Base-by-base conservation (phyloP, 768 basidiomycete species). In the Rubroboletus pulcherrimus region DNA sequence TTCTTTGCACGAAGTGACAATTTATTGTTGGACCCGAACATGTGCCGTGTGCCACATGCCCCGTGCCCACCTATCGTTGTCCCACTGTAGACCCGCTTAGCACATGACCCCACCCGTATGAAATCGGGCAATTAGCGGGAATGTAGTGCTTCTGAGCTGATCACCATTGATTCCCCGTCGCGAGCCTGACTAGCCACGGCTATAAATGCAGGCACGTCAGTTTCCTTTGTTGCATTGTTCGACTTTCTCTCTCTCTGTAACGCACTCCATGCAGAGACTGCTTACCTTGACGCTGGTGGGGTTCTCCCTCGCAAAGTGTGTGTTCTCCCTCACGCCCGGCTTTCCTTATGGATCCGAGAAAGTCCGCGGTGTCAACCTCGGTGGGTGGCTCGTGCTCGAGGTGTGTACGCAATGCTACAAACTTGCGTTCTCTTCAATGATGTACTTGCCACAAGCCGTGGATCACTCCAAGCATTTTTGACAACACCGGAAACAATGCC, bases 311-410 rank as follows among this genome's bases (percentile, higher is more conserved):
- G 30, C 67, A 9, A 54, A 21, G 24, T 60, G 54, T 46, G 74
- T 73, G 12, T 46, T 51, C 26, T 71, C 67, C 40, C 69, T 84
- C 55, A 70, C 68, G 31, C 81, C 78, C 21, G 80, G 82, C 49
- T 91, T 91, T 63, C 78, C 88, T 5, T 92, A 92, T 61, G 90
- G 89, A 24, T 77, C 79, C 6, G 58, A 82, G 72, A 87, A 85
- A 62, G 84, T 93, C 46, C 83, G 91, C 12, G 91, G 91, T 54
- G 91, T 93, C 60, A 93, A 89, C 72, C 79, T 93, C 29, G 91
- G 91, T 30, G 81, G 82, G 3, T 83, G 81, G 81, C 78, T 83
- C 38, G 73, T 83, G 8, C 70, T 81, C 26, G 81, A 81, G 75
- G 80, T 78, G 34, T 30, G 75, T 60, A 52, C 19, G 15, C 45